Evolutionary conservation across 2,329 filamentous ascomycete genomes (phyloP), one percentile per base, ranked within the genome.

Genomic region (Pseudogymnoascus sp.): DNA sequence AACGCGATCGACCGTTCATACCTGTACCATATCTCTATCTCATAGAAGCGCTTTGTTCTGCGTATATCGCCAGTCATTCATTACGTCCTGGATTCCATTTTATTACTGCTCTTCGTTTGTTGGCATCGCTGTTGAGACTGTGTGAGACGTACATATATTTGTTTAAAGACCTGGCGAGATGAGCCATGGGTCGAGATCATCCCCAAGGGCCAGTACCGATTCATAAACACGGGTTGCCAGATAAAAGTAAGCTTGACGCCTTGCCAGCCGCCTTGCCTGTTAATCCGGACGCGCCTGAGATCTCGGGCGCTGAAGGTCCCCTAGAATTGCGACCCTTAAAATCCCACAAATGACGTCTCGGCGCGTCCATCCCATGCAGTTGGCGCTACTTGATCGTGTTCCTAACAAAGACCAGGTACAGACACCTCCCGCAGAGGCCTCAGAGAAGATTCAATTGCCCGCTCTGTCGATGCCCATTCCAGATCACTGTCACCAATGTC

Each of bases 401-500:
- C 48, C 48, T 55, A 21, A 55, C 48, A 55, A 17, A 17, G 9
- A 17, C 17, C 48, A 55, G 48, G 33, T 33, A 55, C 48, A 55
- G 48, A 55, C n/a, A 55, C 48, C 48, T 55, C 48, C 48, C 48
- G 5, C 27, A 33, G 48, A 2, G 25, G 48, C 29, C 48, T 33
- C 33, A 27, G 29, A 55, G 48, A 55, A 55, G 48, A 55, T 55
- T 55, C 48, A 55, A 17, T 33, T 33, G 48, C 48, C 29, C 48
- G 48, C 48, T 17, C 48, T 55, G 48, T 65, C 55, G 62, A 68
- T 68, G 68, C 63, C 38, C 64, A 64, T 38, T 27, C 63, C 59
- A 65, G 67, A 61, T 66, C 68, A 2, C 66, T 71, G 51, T 69
- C 70, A 5, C 68, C 69, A 25, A 55, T 68, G 25, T 69, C 70